Evolutionary conservation across 2,329 filamentous ascomycete genomes (phyloP).

Genomic region (Exophiala phaeomuriformis): DNA sequence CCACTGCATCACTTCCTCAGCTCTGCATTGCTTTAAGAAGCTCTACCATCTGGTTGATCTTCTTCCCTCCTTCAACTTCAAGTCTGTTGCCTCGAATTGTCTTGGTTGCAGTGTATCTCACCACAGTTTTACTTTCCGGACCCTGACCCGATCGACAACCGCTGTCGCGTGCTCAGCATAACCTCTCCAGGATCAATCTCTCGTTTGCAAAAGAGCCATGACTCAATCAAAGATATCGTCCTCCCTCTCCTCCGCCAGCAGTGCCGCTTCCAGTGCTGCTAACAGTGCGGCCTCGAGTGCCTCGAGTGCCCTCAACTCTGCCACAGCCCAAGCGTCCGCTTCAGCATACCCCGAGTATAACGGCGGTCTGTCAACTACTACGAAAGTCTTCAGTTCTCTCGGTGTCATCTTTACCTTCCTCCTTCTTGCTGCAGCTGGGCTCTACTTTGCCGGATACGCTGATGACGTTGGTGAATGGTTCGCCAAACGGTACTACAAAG

Average conservation of each 20-base stretch:
- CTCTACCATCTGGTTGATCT: too few relatives aligned
- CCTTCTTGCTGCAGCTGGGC: conserved; percentile 5
- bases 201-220: not conserved
- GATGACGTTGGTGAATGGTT: conserved; percentile 16
- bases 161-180: not conserved
- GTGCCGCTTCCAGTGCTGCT: not conserved
- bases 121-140: too few relatives aligned
- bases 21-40: too few relatives aligned
- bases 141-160: too few relatives aligned
- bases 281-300: too few relatives aligned
- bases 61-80: too few relatives aligned
- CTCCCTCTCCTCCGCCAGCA: not conserved
- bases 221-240: not conserved
- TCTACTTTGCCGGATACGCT: conserved; percentile 18
- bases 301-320: not conserved
- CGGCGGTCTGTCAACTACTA: not conserved
- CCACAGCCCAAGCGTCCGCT: not conserved
- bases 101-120: too few relatives aligned
- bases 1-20: too few relatives aligned
- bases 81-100: too few relatives aligned
- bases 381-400: conserved; percentile 3
- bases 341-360: not conserved
- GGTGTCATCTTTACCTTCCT: conserved; percentile 12
- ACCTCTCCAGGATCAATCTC: not conserved
- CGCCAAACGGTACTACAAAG: conserved; percentile 20